Percentiles rank a stretch among this genome's conserved stretches.
phyloP scores from a whole-genome alignment of 208 protist species.

The Leishmania arabica region DNA sequence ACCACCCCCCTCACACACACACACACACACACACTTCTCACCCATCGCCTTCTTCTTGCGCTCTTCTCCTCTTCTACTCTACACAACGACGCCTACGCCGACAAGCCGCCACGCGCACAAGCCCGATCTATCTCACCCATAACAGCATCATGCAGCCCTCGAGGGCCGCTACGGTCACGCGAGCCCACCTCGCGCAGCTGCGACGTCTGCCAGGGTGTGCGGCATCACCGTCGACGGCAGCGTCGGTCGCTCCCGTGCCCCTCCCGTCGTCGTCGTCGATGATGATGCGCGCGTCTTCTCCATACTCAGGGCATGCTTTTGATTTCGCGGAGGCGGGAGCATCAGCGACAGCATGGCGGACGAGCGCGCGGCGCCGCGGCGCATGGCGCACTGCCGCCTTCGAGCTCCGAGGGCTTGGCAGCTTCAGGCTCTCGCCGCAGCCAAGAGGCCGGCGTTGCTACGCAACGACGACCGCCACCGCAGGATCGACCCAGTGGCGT shows the following conservation, averaged over 20 bases:
- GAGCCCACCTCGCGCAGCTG: background rate
- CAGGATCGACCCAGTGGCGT: background rate
- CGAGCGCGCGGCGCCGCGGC: background rate
- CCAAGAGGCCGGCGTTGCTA: background rate
- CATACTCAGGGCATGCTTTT: background rate
- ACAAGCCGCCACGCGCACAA: background rate
- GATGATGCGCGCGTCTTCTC: background rate
- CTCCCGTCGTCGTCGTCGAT: background rate
- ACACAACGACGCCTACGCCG: background rate
- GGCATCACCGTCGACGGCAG: background rate
- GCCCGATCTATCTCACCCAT: background rate
- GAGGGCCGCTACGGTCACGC: background rate
- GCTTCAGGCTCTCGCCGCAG: background rate
- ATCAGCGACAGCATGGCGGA: background rate
- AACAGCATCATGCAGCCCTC: background rate
- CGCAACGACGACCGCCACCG: background rate
- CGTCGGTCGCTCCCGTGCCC: background rate
- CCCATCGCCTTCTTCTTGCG: background rate
- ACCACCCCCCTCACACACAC: too few species aligned
- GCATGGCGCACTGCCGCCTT: background rate
- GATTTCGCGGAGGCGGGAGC: background rate
- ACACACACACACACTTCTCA: background rate
- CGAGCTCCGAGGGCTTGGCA: background rate
- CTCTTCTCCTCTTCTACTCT: background rate
- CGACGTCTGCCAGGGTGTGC: background rate